Evolutionary conservation across 306 rosid genomes (phyloP).

Genomic region (Styphnolobium japonicum): DNA sequence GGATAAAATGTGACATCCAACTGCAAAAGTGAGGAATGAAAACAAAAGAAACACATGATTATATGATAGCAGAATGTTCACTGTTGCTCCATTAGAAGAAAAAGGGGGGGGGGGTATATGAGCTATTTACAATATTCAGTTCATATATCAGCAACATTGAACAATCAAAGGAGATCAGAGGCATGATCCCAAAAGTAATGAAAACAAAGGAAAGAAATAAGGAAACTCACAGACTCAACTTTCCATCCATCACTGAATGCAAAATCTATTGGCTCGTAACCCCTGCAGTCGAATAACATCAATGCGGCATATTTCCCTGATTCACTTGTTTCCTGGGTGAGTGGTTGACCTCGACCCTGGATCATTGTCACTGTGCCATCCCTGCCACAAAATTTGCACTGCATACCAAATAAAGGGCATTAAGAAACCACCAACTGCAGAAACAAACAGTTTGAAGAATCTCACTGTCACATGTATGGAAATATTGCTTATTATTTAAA

Average conservation of each 20-base stretch:
- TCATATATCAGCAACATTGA: slow-evolving; percentile 11
- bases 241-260: slow-evolving; percentile 66
- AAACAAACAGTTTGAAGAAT: not conserved
- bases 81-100: not conserved
- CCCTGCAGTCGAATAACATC: slow-evolving; percentile 87
- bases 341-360: slow-evolving; percentile 60
- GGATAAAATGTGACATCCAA: not conserved
- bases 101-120: not conserved
- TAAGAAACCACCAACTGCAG: slow-evolving; percentile 23
- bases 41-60: not conserved
- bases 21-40: not conserved
- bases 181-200: not conserved
- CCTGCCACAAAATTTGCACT: slow-evolving; percentile 96
- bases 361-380: slow-evolving; percentile 83
- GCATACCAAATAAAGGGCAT: slow-evolving; percentile 19
- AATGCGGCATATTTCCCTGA: slow-evolving; percentile 60
- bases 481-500: not conserved
- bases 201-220: not conserved
- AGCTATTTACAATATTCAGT: not conserved
- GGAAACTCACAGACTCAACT: slow-evolving; percentile 79
- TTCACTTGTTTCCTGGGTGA: slow-evolving; percentile 56
- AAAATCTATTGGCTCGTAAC: slow-evolving; percentile 71
- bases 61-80: not conserved
- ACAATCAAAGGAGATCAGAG: not conserved
- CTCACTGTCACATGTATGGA: not conserved